These are phyloP conservation scores for Lenzites betulinus DNA, from an alignment of 768 basidiomycete species.

Conservation along the genomic window DNA sequence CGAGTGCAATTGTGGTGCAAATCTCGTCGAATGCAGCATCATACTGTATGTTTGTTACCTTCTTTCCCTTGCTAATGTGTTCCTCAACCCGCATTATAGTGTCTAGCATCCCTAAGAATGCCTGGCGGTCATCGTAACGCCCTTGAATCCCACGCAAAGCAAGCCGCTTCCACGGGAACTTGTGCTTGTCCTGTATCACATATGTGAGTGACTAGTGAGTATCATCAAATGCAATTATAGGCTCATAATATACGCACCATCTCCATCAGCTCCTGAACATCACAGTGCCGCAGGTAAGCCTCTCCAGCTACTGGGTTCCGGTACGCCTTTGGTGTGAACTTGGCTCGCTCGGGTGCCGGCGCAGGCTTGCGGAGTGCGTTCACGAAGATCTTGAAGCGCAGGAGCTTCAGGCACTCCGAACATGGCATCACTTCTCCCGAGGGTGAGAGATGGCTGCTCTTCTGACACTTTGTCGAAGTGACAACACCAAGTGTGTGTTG, in stretches of 20 bases:
- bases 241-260: neutral
- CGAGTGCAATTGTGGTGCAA: neutral
- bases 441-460: neutral
- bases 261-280: slow-evolving; percentile 6
- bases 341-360: neutral
- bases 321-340: slow-evolving; percentile 8
- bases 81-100: neutral
- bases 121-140: neutral
- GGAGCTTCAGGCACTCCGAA: neutral
- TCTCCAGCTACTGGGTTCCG: neutral
- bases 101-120: neutral
- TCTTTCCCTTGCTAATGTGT: neutral
- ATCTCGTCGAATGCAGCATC: neutral
- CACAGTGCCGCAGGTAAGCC: slow-evolving; percentile 1
- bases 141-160: neutral
- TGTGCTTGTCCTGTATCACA: neutral
- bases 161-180: neutral
- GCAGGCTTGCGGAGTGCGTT: neutral
- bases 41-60: neutral
- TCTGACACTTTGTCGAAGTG: neutral
- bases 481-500: neutral
- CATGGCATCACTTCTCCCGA: neutral
- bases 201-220: neutral
- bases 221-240: neutral
- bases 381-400: neutral